Conservation (phyloP, 2,329 filamentous ascomycete species). For the Colletotrichum endophyticum region DNA sequence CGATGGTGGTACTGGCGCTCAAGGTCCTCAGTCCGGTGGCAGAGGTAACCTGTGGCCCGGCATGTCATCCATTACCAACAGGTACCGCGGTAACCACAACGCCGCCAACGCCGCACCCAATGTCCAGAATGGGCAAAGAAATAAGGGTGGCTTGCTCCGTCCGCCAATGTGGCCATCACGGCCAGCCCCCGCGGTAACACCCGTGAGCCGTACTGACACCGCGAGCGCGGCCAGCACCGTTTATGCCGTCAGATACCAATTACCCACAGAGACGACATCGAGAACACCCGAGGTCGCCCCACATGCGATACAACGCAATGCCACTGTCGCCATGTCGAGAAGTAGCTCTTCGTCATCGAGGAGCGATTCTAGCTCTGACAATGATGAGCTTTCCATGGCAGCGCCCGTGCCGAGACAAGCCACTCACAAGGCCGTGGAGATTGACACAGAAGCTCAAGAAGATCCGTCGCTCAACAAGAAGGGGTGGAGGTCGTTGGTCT, state of each 20-base stretch:
- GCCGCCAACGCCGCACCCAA: not conserved
- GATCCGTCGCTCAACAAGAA: conserved; percentile 20
- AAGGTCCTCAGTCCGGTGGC: conserved; percentile 25
- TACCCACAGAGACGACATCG: conserved; percentile 54
- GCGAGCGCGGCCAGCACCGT: conserved; percentile 68
- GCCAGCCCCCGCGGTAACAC: conserved; percentile 60
- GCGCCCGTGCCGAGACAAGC: conserved; percentile 17
- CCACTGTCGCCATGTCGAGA: not conserved
- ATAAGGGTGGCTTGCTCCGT: conserved; percentile 43
- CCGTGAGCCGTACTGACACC: conserved; percentile 66
- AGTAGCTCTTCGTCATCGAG: conserved; percentile 2
- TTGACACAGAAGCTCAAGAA: conserved; percentile 31
- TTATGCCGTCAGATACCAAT: conserved; percentile 67
- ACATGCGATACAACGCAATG: conserved; percentile 4
- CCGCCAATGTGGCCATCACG: conserved; percentile 60
- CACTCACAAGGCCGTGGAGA: conserved; percentile 1
- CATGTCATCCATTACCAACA: conserved; percentile 43
- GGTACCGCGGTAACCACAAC: conserved; percentile 32
- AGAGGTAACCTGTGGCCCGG: conserved; percentile 43
- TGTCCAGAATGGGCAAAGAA: conserved; percentile 27
- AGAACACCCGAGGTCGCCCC: conserved; percentile 8
- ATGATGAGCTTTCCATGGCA: conserved; percentile 24
- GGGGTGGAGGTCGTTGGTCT: conserved; percentile 36
- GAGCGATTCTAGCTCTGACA: conserved; percentile 15
- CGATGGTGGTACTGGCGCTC: conserved; percentile 19